Base-by-base conservation (phyloP, 23 red algal species). In the Agarophyton chilense region DNA sequence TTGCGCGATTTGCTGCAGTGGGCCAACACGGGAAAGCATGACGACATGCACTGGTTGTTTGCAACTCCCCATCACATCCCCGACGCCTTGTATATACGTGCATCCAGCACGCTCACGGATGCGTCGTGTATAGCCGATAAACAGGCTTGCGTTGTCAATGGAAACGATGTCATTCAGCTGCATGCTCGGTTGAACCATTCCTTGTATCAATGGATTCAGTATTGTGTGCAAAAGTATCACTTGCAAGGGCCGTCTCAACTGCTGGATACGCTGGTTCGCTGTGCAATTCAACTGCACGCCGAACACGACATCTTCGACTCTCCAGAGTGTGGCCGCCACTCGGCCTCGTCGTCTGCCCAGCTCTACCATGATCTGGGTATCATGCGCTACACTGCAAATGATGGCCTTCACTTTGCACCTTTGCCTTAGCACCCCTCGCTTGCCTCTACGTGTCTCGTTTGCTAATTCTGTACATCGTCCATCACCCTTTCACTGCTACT, bases 341-440 rank as follows among this genome's bases (percentile, higher is more conserved):
- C 58, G 35, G 40, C 77, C 9, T 40, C 54, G 7, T 29, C 77
- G 33, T 58, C 77, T 11, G 77, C 77, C 22, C 49, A 80, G 44
- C 77, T 80, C 4, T 80, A 80, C 46, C 77, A 80, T 58, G 77
- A 80, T 35, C 77, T 80, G 4, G 77, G 77, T 58, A 55, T 80
- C 5, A 58, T 80, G 50, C 43, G 77, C 11, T 80, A 58, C 33
- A 43, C 73, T 24, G 44, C 73, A 33, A 70, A 70, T 22, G 64
- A 70, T 41, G 64, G 34, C 32, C 21, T 70, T 42, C 32, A 70
- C 21, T 70, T 70, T 70, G 3, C 64, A 9, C 38, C 21, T 42
- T 17, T 58, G 17, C 55, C 1, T 28, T 58, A 25, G 29, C 29
- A 28, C 22, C 2, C 13, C n/a, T 28, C 55, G 2, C 17, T 58